These are phyloP conservation scores for Trifolium dubium DNA, from an alignment of 306 rosid species.

Conservation along the genomic window DNA sequence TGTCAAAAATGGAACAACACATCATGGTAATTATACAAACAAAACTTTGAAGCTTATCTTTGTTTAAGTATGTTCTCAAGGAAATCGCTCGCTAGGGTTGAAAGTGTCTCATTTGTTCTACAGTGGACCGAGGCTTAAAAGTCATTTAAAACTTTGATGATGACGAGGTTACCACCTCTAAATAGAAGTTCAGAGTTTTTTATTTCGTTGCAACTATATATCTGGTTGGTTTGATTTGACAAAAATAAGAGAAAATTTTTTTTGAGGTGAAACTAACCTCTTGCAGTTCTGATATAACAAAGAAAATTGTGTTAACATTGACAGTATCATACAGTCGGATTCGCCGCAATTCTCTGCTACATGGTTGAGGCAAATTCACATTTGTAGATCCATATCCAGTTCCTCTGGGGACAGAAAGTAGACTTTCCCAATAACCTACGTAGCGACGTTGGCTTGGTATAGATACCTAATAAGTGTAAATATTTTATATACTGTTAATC, in stretches of 20 bases:
- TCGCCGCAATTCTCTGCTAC: constrained; percentile 81
- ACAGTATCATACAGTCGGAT: constrained; percentile 81
- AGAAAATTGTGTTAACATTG: constrained; percentile 65
- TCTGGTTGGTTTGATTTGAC: not conserved
- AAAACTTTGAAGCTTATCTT: not conserved
- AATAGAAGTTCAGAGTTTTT: not conserved
- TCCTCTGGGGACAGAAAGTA: constrained; percentile 60
- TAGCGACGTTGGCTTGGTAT: constrained; percentile 98
- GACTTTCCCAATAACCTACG: constrained; percentile 68
- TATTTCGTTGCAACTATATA: not conserved
- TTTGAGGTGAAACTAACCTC: constrained; percentile 53
- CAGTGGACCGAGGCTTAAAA: too few relatives aligned
- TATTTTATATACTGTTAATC: not conserved
- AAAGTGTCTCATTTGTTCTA: too few relatives aligned
- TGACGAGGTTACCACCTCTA: not conserved
- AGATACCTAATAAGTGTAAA: constrained; percentile 67
- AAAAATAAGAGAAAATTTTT: not conserved
- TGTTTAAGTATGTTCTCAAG: too few relatives aligned
- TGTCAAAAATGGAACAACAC: constrained; percentile 34
- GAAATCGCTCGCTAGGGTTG: too few relatives aligned
- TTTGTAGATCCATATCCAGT: constrained; percentile 43
- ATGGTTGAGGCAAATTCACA: constrained; percentile 65
- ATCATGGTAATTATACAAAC: not conserved
- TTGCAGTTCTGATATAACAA: constrained; percentile 78
- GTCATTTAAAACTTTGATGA: too few relatives aligned